phyloP scores from a whole-genome alignment of 768 basidiomycete genomes.

The Agrocybe praecox region DNA sequence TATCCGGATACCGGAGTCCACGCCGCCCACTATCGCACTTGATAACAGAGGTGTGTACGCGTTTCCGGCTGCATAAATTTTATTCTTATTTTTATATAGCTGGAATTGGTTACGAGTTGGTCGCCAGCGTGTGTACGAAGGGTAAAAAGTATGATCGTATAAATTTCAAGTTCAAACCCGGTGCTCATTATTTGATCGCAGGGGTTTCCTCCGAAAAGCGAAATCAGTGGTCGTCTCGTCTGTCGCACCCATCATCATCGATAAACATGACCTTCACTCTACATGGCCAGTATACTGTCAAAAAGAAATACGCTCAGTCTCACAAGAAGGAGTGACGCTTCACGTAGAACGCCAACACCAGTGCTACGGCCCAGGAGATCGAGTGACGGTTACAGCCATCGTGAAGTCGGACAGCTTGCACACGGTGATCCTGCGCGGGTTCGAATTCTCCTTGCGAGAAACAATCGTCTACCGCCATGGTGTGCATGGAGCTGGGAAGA shows the following conservation, averaged over 20 bases:
- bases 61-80: background rate
- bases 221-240: conserved; percentile 71
- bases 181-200: conserved; percentile 27
- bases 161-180: background rate
- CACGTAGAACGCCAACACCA: conserved; percentile 74
- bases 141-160: conserved; percentile 70
- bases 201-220: conserved; percentile 82
- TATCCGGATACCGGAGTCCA: conserved; percentile 90
- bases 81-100: conserved; percentile 39
- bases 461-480: conserved; percentile 74
- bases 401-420: conserved; percentile 72
- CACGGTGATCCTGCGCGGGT: conserved; percentile 77
- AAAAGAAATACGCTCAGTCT: conserved; percentile 66
- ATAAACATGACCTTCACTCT: conserved; percentile 93
- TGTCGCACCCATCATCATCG: conserved; percentile 74
- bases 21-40: conserved; percentile 83
- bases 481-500: conserved; percentile 55
- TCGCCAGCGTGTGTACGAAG: conserved; percentile 84
- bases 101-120: conserved; percentile 88
- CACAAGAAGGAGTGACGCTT: conserved; percentile 72
- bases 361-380: conserved; percentile 88
- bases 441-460: conserved; percentile 82
- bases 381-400: conserved; percentile 69
- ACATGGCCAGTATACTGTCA: conserved; percentile 92
- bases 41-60: conserved; percentile 64